Conservation (phyloP, 2,329 filamentous ascomycete genomes). For the Hymenoscyphus occultus region DNA sequence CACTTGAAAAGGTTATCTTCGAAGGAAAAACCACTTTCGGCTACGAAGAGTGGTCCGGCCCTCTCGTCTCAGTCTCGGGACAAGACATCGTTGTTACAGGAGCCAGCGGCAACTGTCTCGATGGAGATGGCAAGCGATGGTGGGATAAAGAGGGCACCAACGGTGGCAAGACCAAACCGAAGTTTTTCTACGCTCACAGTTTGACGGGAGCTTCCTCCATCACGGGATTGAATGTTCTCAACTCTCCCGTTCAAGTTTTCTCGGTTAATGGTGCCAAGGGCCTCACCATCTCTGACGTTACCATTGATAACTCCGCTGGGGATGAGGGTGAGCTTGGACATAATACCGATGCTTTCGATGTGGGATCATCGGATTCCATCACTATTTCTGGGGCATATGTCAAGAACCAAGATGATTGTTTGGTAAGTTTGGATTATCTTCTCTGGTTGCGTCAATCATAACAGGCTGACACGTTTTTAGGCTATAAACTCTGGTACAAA, state of each 20-base stretch:
- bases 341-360: slow-evolving; percentile 54
- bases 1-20: slow-evolving; percentile 49
- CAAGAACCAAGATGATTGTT: slow-evolving; percentile 57
- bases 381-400: slow-evolving; percentile 49
- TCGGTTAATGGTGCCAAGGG: slow-evolving; percentile 43
- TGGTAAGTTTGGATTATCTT: slow-evolving; percentile 27
- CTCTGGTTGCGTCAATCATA: neutral
- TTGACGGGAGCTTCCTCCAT: slow-evolving; percentile 50
- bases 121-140: slow-evolving; percentile 44
- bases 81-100: slow-evolving; percentile 27
- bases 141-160: slow-evolving; percentile 61
- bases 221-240: slow-evolving; percentile 48
- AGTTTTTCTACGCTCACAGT: slow-evolving; percentile 57
- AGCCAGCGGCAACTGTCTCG: slow-evolving; percentile 42
- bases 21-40: slow-evolving; percentile 64
- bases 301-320: slow-evolving; percentile 57
- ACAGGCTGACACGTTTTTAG: neutral
- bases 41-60: slow-evolving; percentile 63
- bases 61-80: slow-evolving; percentile 48
- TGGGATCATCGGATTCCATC: slow-evolving; percentile 44
- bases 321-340: slow-evolving; percentile 41
- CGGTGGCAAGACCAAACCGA: slow-evolving; percentile 60
- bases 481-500: slow-evolving; percentile 52
- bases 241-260: slow-evolving; percentile 54
- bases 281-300: slow-evolving; percentile 48